Evolutionary conservation across 192 early-diverging fungal genomes (phyloP).

Genomic region (Backusella tarrabulga): DNA sequence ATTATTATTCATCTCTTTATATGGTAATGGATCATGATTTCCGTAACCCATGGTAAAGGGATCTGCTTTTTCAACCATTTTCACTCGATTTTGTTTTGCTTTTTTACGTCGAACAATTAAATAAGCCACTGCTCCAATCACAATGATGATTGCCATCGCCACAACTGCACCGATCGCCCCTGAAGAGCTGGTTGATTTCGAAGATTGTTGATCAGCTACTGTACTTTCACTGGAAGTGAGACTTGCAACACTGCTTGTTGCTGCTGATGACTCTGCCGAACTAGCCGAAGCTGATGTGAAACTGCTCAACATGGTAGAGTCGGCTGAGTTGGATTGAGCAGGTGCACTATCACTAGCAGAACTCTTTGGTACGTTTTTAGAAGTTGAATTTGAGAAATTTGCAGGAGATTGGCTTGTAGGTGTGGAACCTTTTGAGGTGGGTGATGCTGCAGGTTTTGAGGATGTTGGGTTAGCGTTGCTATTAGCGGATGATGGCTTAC

Average conservation of each 20-base stretch:
- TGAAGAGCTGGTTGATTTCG: conserved; percentile 15
- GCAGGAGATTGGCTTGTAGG: background rate
- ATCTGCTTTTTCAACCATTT: background rate
- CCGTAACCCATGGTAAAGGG: conserved; percentile 35
- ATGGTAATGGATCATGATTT: conserved; percentile 8
- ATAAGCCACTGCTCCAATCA: conserved; percentile 22
- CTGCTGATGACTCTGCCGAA: background rate
- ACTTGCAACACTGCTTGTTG: background rate
- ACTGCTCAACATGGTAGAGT: background rate
- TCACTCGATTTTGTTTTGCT: background rate
- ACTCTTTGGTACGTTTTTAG: background rate
- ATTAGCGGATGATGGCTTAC: background rate
- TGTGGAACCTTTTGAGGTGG: background rate
- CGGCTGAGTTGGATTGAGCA: background rate
- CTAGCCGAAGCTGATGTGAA: background rate
- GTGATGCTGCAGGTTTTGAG: background rate
- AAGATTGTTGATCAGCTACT: background rate
- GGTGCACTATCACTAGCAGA: background rate
- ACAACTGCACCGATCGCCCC: conserved; percentile 34
- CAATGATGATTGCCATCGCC: conserved; percentile 17
- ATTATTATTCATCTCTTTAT: background rate
- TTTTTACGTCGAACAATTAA: conserved; percentile 15
- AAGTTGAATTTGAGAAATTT: background rate
- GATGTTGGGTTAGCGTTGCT: background rate
- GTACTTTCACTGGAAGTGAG: background rate